Base-by-base conservation (phyloP, 257 asterid genomes). In the Plantago elongata region DNA sequence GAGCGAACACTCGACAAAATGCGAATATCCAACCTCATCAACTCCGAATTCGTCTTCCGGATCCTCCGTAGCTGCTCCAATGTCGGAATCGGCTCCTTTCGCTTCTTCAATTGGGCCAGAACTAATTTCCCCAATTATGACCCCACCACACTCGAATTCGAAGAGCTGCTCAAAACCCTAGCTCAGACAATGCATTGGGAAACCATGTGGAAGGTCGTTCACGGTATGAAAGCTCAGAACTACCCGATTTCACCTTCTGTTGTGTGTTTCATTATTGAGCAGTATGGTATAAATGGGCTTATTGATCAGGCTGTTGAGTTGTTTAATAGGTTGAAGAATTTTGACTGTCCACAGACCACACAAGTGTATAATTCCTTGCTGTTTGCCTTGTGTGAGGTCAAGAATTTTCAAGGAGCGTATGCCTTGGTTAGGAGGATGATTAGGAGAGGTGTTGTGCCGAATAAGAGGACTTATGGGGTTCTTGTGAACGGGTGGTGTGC, bases 121-220 rank as follows among this genome's bases (percentile, higher is more conserved):
- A 83, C 90, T 4, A 76, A 87, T 61, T 91, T 89, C 79, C 94
- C 97, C 13, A 78, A 82, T 61, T 93, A 93, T 46, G 97, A 93
- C 43, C 97, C 99, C 12, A 87, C 96, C 22, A 93, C 99, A 30
- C 69, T 86, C 10, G 97, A 93, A 70, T 89, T 86, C 48, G 96
- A 93, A 57, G 97, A 89, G 81, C 94, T 93, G 49, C 91, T 93
- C 60, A 83, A 74, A 68, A 83, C 82, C 68, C 93, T 93, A 22
- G 90, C 99, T 55, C 72, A 64, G 13, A 81, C 91, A 34, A 71
- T 86, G 22, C 84, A 93, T 45, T 93, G 97, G 99, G 96, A 93
- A 47, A 93, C 99, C 71, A 93, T 93, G 99, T 93, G 99, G 99
- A 93, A 93, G 77, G 88, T 89, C 22, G 95, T 82, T 11, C 83